Evolutionary conservation across 2,329 filamentous ascomycete genomes (phyloP), one percentile per base, ranked within the genome.

Genomic region (Hymenoscyphus infarciens): DNA sequence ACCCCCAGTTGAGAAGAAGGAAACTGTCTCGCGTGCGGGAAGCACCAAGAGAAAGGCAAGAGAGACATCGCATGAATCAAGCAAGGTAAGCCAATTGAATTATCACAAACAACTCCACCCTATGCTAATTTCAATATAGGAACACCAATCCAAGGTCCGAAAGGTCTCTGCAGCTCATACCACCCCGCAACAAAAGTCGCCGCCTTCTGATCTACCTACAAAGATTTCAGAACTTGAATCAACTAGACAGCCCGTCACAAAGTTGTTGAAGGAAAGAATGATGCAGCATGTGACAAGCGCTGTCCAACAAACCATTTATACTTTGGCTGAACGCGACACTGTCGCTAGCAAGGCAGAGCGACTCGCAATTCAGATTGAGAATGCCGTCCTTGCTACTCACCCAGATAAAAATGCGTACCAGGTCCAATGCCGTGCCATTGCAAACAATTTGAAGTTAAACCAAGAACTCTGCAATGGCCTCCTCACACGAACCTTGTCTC

Each of bases 371-470:
- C 84, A 91, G 67, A 89, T 98, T 65, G 93, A 97, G 78, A 86
- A 91, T 70, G 85, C 85, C 3, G 83, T 87, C 15, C 79, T 82
- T 62, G 83, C 84, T 65, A 81, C 80, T 0, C 83, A 87, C 61
- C 78, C 80, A 0, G 77, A 77, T 38, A 78, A 80, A 27, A 78
- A 79, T 63, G 78, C 85, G 59, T 87, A 86, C 68, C 79, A 73
- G 15, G 78, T 79, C 38, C 85, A 97, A 76, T 83, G 92, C 70
- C 87, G 92, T 66, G 86, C 88, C 54, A 84, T 99, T 68, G 80
- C 87, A 57, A 90, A 91, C 77, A 98, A 98, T 77, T 81, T 97
- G 64, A 97, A 96, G 82, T 88, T 87, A 73, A 99, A 99, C 75
- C 78, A 87, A 61, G 87, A 92, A 69, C 81, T 99, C 54, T 85